Conservation (phyloP, 495 filamentous ascomycete genomes). For the Neurospora hispaniola region DNA sequence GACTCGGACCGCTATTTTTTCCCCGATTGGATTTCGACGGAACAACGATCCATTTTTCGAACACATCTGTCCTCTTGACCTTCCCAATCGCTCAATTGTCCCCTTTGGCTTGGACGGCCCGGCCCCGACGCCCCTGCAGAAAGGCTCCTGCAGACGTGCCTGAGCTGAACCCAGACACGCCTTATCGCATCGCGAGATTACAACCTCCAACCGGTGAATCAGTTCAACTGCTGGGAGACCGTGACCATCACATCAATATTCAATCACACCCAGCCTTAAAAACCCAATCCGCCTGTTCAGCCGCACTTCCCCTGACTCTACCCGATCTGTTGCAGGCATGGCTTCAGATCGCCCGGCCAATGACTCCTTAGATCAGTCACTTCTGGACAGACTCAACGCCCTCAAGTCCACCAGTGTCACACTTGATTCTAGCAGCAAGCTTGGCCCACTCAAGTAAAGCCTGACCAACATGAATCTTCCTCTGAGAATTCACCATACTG, state of each 20-base stretch:
- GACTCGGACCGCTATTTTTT: background rate
- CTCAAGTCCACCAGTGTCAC: conserved; percentile 39
- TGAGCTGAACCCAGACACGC: background rate
- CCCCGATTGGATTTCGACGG: background rate
- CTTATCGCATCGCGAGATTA: background rate
- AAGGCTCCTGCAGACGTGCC: background rate
- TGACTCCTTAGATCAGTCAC: conserved; percentile 52
- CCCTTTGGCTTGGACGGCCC: background rate
- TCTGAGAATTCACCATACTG: background rate
- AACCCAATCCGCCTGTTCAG: background rate
- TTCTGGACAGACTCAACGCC: conserved; percentile 77
- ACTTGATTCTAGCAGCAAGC: conserved; percentile 10
- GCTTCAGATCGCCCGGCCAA: background rate
- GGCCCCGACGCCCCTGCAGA: background rate
- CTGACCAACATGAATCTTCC: background rate
- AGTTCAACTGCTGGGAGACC: background rate
- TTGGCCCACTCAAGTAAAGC: conserved; percentile 22
- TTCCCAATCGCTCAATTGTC: background rate
- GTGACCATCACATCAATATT: background rate
- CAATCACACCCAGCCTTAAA: background rate
- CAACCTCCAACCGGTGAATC: background rate
- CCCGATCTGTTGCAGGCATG: background rate
- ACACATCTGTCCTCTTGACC: background rate
- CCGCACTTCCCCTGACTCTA: background rate
- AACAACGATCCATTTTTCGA: background rate